Base-by-base conservation (phyloP, 352 stramenopile species). In the Globisporangium yorkense region DNA sequence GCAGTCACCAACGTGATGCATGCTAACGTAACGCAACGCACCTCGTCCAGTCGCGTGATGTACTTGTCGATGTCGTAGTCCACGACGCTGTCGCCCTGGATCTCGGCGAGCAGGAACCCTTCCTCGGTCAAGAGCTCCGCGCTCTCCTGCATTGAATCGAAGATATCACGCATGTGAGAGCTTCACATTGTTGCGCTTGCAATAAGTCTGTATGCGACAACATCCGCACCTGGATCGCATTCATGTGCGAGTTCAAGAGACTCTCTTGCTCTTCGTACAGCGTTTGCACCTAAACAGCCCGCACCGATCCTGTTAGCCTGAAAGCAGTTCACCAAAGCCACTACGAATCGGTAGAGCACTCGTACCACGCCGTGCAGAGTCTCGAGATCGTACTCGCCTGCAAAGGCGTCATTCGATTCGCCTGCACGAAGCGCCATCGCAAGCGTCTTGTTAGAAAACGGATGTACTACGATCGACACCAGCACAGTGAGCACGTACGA, bases 21-120 rank as follows among this genome's bases (percentile, higher is more conserved):
- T 46, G 27, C 1, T 9, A 15, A 62, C 31, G 12, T 10, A 31
- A 54, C 5, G 0, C 29, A 27, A 33, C 40, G 13, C 40, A 92
- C 84, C 71, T 96, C 74, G 61, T 96, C 88, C 10, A 99, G 74
- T 27, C 92, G 78, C 33, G 64, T 70, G 20, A 96, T 87, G 71
- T 98, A 98, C 37, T 87, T 77, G 64, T 99, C 96, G 52, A 99
- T 97, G 68, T 98, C 89, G 60, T 97, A 96, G 62, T 99, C 92
- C 9, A 87, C 72, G 13, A 95, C 84, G 51, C 59, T 72, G 37
- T 98, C 92, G 21, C 85, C 88, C 67, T 94, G 85, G 56, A 96
- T 90, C 18, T 88, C 73, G 47, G 86, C 82, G 12, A 96, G 63
- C 53, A 97, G 67, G 21, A 80, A 72, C 10, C 96, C 95, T 87